A percentile compares a stretch with the other conserved stretches of the same genome.
Evolutionary conservation across 305 asterid species (phyloP).

Genomic region (Solanum hybrid): DNA sequence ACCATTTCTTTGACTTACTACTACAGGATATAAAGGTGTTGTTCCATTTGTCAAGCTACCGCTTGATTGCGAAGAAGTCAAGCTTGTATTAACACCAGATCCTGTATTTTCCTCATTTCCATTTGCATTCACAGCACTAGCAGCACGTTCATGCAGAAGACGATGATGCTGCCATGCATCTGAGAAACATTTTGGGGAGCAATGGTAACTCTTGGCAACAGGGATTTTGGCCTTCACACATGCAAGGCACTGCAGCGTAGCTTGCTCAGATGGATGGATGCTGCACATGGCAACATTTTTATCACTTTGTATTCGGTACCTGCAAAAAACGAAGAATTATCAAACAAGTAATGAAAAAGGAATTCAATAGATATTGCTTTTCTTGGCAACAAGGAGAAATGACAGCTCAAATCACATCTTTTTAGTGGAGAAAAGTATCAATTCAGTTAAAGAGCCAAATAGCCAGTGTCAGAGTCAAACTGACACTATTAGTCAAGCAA

Average conservation of each 20-base stretch:
- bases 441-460: background rate
- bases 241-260: constrained; percentile 85
- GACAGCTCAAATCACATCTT: background rate
- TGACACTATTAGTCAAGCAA: background rate
- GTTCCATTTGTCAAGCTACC: constrained; percentile 50
- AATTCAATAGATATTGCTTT: background rate
- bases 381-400: background rate
- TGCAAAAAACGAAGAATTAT: constrained; percentile 16
- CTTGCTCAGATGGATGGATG: constrained; percentile 90
- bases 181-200: constrained; percentile 78
- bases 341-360: background rate
- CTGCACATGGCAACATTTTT: constrained; percentile 76
- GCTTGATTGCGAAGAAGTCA: constrained; percentile 44
- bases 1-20: constrained; percentile 62
- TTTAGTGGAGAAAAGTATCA: background rate
- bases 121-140: constrained; percentile 61
- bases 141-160: constrained; percentile 85
- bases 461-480: background rate
- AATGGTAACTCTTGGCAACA: constrained; percentile 77
- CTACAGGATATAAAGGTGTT: constrained; percentile 60
- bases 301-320: constrained; percentile 96
- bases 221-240: constrained; percentile 90
- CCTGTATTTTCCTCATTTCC: constrained; percentile 83
- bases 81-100: constrained; percentile 29
- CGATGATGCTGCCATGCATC: constrained; percentile 98